Evolutionary conservation across 345 rosid genomes (phyloP).

Genomic region (Eucalyptus coolabah): DNA sequence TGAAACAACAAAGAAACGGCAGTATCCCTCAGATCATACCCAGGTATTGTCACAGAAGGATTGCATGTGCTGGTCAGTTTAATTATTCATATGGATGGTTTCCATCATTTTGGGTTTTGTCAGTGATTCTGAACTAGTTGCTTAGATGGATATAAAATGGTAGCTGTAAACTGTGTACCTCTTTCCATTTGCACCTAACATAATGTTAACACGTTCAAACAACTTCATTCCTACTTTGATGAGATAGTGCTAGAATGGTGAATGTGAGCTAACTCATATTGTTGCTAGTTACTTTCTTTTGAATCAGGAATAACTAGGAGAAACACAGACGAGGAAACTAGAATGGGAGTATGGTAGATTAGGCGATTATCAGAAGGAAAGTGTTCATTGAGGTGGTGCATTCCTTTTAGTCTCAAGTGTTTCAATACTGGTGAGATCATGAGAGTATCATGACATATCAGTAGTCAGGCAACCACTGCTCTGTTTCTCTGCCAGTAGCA

Average conservation of each 20-base stretch:
- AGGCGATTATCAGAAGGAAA: background rate
- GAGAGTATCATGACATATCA: background rate
- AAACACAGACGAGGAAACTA: background rate
- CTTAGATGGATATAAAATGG: background rate
- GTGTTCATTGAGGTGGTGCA: background rate
- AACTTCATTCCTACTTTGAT: background rate
- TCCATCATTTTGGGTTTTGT: background rate
- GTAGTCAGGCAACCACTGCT: background rate
- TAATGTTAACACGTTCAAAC: background rate
- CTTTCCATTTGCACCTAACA: background rate
- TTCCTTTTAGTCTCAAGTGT: background rate
- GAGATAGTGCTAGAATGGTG: background rate
- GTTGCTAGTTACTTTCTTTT: background rate
- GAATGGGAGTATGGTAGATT: background rate
- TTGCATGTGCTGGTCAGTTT: background rate
- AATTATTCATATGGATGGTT: background rate
- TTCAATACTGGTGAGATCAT: background rate
- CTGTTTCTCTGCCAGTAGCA: too few relatives aligned
- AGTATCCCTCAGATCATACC: slow-evolving; percentile 59
- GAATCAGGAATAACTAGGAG: background rate
- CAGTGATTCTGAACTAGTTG: background rate
- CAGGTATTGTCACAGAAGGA: slow-evolving; percentile 25
- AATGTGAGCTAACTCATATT: background rate
- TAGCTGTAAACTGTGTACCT: background rate
- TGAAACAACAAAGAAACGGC: slow-evolving; percentile 18